phyloP scores from a whole-genome alignment of 2,329 filamentous ascomycete genomes.

The Chaetomiaceae sp. region DNA sequence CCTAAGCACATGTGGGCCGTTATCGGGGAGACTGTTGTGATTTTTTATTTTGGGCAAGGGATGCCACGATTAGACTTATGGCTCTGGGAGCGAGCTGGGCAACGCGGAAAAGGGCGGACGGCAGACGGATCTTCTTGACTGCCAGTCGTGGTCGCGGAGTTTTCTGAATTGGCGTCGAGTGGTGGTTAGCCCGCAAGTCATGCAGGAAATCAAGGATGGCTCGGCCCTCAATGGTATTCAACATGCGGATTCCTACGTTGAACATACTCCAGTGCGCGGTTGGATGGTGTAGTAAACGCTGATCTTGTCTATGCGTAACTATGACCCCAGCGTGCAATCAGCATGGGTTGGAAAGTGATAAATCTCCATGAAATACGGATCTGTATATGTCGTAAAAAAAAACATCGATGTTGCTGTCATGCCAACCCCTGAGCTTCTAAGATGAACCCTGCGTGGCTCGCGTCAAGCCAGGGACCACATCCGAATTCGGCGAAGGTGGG shows the following conservation, averaged over 20 bases:
- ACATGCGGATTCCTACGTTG: not conserved
- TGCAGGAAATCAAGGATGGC: not conserved
- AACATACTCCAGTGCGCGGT: not conserved
- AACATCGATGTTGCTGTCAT: too few relatives aligned
- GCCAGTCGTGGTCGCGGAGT: not conserved
- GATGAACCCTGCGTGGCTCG: too few relatives aligned
- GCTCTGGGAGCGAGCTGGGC: slow-evolving; percentile 3
- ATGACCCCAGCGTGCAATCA: too few relatives aligned
- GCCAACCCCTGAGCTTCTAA: too few relatives aligned
- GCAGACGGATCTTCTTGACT: slow-evolving; percentile 1
- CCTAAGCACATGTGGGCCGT: slow-evolving; percentile 11
- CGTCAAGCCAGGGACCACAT: not conserved
- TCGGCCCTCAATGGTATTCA: slow-evolving; percentile 1
- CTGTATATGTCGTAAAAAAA: too few relatives aligned
- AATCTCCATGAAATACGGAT: too few relatives aligned
- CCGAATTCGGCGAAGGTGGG: slow-evolving; percentile 3
- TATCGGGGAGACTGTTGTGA: slow-evolving; percentile 6
- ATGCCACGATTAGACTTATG: slow-evolving; percentile 10
- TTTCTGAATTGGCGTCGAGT: not conserved
- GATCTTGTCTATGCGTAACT: not conserved
- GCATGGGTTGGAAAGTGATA: too few relatives aligned
- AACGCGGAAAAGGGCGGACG: slow-evolving; percentile 9
- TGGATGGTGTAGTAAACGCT: not conserved
- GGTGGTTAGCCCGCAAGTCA: not conserved
- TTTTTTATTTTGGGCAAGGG: slow-evolving; percentile 13